Evolutionary conservation across 768 basidiomycete genomes (phyloP), one percentile per base, ranked within the genome.

Genomic region (Austroboletus festivus): DNA sequence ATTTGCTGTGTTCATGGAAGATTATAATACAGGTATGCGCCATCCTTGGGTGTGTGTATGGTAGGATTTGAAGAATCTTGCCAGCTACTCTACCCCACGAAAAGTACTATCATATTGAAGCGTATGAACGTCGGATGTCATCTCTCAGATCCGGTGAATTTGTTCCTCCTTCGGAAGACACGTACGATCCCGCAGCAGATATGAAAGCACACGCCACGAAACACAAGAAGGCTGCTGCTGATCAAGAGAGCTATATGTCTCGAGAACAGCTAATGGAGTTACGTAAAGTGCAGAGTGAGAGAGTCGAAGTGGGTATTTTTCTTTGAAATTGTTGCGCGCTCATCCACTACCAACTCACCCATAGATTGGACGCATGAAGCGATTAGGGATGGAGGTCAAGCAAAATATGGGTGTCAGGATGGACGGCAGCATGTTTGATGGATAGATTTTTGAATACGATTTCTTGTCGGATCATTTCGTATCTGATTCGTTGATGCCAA

Each of bases 31-130:
- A 24, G 85, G 89, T 84, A 51, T 24, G 73, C 52, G 35, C 22
- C 48, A 37, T 19, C 19, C 20, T 47, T 9, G 19, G 28, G 30
- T 11, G 22, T 24, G 28, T 43, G 18, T 42, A 31, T 20, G 30
- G 31, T n/a, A 41, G 38, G 18, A n/a, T n/a, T 20, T 28, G 12
- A 59, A 24, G 2, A 15, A 18, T 15, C 18, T 45, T 42, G 19
- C 16, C 50, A 93, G 93, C 92, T 13, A 96, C 93, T 3, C 75
- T 96, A 3, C 90, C 93, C 10, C 88, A 95, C 59, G 92, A 94
- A 65, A 96, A 96, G 65, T 96, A 93, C 67, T 95, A 95, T 67
- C 81, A 93, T 61, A 91, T 94, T 79, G 83, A 82, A 46, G 77
- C 80, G 5, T 93, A 92, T 63, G 90, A 93, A 51, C 74, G 74